Percentiles rank a stretch among this genome's conserved stretches.
Evolutionary conservation across 805 yeast genomes (phyloP).

Genomic region (Saturnispora ahearnii): DNA sequence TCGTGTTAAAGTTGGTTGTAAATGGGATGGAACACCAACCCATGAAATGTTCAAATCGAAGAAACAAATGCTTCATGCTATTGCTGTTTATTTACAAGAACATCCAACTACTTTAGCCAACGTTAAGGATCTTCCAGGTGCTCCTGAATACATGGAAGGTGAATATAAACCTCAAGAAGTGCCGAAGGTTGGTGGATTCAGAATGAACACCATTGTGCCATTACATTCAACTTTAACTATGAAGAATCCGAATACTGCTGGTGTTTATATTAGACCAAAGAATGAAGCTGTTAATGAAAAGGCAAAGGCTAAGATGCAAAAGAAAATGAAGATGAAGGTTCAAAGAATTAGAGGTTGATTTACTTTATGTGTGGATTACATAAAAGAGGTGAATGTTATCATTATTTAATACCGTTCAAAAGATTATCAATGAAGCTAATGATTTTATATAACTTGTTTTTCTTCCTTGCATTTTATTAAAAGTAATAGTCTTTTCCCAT

Average conservation of each 20-base stretch:
- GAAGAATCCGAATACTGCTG: slow-evolving; percentile 76
- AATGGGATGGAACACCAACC: slow-evolving; percentile 37
- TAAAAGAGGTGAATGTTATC: background rate
- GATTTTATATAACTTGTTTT: background rate
- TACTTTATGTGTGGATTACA: background rate
- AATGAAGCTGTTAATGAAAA: slow-evolving; percentile 27
- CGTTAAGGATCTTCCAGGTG: slow-evolving; percentile 57
- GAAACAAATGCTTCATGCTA: slow-evolving; percentile 51
- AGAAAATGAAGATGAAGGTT: slow-evolving; percentile 40
- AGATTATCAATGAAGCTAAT: background rate
- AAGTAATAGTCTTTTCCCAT: background rate
- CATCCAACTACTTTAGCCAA: slow-evolving; percentile 63
- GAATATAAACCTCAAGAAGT: slow-evolving; percentile 47
- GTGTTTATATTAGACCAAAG: slow-evolving; percentile 50
- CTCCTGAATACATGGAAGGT: slow-evolving; percentile 46
- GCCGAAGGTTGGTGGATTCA: slow-evolving; percentile 79
- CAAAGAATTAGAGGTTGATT: slow-evolving; percentile 44
- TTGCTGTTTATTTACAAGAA: slow-evolving; percentile 50
- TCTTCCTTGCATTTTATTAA: background rate
- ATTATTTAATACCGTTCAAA: background rate
- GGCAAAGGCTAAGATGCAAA: slow-evolving; percentile 5
- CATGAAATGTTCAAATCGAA: slow-evolving; percentile 38
- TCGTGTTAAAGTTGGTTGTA: slow-evolving; percentile 71
- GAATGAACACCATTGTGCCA: slow-evolving; percentile 84
- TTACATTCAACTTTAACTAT: slow-evolving; percentile 68